Conservation (phyloP, 176 grass and related monocot species). For the Triticum urartu region DNA sequence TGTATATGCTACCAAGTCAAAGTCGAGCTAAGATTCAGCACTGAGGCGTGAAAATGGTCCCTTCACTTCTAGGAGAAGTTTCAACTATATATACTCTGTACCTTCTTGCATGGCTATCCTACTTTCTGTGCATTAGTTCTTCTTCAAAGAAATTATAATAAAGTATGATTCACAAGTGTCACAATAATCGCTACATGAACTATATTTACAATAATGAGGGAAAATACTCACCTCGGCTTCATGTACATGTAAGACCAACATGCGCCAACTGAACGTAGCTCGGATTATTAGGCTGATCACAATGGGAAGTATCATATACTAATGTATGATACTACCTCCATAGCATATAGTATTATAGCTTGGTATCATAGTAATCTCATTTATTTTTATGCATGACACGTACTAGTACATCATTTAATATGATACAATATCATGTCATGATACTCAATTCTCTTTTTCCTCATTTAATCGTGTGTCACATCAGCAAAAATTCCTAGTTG, state of each 20-base stretch:
- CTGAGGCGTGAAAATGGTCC: background rate
- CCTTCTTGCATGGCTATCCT: constrained; percentile 2
- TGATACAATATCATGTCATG: too few relatives aligned
- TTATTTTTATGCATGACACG: too few relatives aligned
- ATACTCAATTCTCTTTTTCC: too few relatives aligned
- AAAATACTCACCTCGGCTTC: background rate
- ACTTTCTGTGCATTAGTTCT: background rate
- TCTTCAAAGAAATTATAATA: background rate
- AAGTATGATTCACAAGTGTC: background rate
- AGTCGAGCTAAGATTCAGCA: background rate
- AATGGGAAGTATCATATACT: too few relatives aligned
- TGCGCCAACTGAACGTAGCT: too few relatives aligned
- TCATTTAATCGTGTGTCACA: too few relatives aligned
- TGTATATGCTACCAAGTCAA: constrained; percentile 2
- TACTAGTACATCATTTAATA: too few relatives aligned
- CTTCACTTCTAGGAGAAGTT: background rate
- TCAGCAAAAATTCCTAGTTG: too few relatives aligned
- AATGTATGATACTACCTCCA: too few relatives aligned
- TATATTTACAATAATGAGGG: background rate
- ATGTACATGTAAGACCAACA: background rate
- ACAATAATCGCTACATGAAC: background rate
- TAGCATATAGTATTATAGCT: too few relatives aligned
- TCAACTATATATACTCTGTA: background rate
- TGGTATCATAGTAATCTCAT: too few relatives aligned
- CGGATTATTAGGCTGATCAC: too few relatives aligned